phyloP scores from a whole-genome alignment of 116 monocot species.

The Cymodocea nodosa region DNA sequence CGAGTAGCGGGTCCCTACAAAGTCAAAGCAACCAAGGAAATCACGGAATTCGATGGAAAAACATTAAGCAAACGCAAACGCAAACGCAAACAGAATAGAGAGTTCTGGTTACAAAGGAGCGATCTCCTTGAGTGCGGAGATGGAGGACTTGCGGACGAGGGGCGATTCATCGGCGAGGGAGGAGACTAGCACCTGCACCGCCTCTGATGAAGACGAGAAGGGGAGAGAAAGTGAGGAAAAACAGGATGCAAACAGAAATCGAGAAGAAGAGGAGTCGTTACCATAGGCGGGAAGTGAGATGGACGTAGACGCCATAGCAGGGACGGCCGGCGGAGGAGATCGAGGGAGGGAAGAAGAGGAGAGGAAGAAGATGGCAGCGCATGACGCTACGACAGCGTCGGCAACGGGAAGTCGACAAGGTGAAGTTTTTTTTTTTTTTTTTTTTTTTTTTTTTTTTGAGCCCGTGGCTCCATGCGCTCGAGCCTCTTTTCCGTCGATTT shows the following conservation, averaged over 20 bases:
- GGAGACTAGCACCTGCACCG: slow-evolving; percentile 72
- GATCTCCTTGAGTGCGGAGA: slow-evolving; percentile 65
- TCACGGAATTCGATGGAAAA: neutral
- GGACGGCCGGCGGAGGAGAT: slow-evolving; percentile 4
- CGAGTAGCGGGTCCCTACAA: slow-evolving; percentile 75
- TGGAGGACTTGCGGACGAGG: slow-evolving; percentile 55
- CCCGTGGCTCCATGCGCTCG: too few species aligned
- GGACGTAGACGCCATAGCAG: slow-evolving; percentile 29
- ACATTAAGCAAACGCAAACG: neutral
- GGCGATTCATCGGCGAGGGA: slow-evolving; percentile 77
- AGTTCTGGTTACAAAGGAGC: slow-evolving; percentile 52
- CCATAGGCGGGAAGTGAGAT: slow-evolving; percentile 32
- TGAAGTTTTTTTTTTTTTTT: too few species aligned
- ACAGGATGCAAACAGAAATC: neutral
- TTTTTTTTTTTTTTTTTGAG: too few species aligned
- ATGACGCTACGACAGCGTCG: neutral
- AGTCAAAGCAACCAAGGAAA: neutral
- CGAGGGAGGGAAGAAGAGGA: neutral
- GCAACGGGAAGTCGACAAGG: neutral
- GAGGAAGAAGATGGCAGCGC: slow-evolving; percentile 2
- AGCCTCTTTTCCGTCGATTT: too few species aligned
- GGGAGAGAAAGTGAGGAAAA: neutral
- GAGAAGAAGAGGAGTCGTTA: neutral
- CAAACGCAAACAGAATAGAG: too few species aligned
- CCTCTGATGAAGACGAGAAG: slow-evolving; percentile 25